A percentile compares a stretch with the other conserved stretches of the same genome.
phyloP scores from a whole-genome alignment of 805 yeast species.

The Saccharomycopsis microspora region DNA sequence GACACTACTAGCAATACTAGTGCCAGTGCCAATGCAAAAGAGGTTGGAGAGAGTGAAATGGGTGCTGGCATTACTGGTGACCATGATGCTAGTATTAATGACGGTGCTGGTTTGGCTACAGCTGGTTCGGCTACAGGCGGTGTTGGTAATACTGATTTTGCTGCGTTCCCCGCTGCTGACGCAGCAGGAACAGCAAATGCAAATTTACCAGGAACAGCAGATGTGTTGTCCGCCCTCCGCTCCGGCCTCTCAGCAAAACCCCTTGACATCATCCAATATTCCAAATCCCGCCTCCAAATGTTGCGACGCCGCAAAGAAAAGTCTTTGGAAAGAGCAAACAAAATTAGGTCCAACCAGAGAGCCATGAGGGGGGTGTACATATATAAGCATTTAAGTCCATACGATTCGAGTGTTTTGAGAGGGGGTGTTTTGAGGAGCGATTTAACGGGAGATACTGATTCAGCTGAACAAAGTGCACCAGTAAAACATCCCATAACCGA shows the following conservation, averaged over 20 bases:
- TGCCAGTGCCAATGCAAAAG: neutral
- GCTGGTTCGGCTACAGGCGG: too few species aligned
- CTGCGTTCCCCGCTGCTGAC: neutral
- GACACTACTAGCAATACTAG: neutral
- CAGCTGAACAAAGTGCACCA: neutral
- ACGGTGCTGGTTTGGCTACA: too few species aligned
- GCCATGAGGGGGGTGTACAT: constrained; percentile 4
- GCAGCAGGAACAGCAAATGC: neutral
- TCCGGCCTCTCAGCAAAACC: constrained; percentile 18
- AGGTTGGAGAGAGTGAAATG: too few species aligned
- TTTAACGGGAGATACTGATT: neutral
- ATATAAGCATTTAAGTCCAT: constrained; percentile 9
- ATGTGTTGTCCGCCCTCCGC: too few species aligned
- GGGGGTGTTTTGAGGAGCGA: neutral
- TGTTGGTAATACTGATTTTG: too few species aligned
- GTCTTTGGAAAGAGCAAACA: neutral
- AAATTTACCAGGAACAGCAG: neutral
- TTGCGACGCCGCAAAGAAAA: constrained; percentile 23
- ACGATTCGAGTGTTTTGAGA: constrained; percentile 3
- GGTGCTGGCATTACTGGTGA: too few species aligned
- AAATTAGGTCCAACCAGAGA: constrained; percentile 2
- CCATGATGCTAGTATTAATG: too few species aligned
- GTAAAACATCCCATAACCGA: constrained; percentile 3
- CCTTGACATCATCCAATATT: constrained; percentile 50
- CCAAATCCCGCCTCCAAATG: constrained; percentile 32